Evolutionary conservation across 352 stramenopile species (phyloP).

Genomic region (Pythium periplocum): DNA sequence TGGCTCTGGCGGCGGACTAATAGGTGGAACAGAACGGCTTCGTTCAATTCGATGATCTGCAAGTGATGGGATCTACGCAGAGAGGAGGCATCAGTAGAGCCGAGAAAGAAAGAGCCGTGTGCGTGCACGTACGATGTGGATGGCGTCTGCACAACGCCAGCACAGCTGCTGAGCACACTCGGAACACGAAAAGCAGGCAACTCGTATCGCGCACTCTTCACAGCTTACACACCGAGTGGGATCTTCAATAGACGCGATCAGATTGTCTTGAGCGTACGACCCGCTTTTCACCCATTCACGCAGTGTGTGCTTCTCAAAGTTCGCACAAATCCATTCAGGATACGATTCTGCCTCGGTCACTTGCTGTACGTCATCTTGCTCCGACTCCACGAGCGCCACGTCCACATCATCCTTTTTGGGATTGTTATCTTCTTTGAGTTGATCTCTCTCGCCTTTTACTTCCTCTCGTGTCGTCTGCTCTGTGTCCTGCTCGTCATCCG

Average conservation of each 20-base stretch:
- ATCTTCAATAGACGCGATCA: conserved; percentile 1
- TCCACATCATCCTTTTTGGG: background rate
- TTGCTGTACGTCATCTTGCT: too few relatives aligned
- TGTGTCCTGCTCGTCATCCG: background rate
- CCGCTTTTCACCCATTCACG: background rate
- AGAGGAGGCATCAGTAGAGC: too few relatives aligned
- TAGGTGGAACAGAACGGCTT: too few relatives aligned
- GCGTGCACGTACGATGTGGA: conserved; percentile 59
- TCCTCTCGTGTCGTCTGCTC: background rate
- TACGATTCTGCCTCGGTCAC: too few relatives aligned
- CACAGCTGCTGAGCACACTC: conserved; percentile 50
- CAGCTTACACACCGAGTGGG: conserved; percentile 15
- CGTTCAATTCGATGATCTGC: conserved; percentile 26
- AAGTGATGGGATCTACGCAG: conserved; percentile 34
- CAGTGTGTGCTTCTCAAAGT: conserved; percentile 19
- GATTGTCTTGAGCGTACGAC: background rate
- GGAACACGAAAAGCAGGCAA: conserved; percentile 24
- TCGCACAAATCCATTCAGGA: conserved; percentile 29
- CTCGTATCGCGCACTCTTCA: conserved; percentile 46
- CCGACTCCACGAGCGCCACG: background rate
- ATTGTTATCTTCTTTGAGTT: conserved; percentile 3
- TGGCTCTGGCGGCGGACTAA: too few relatives aligned
- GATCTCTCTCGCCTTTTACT: background rate
- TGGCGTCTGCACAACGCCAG: conserved; percentile 60
- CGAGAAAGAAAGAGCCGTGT: background rate